These are phyloP conservation scores for Leccinum pellstonianum DNA, from an alignment of 768 basidiomycete genomes.

Conservation along the genomic window DNA sequence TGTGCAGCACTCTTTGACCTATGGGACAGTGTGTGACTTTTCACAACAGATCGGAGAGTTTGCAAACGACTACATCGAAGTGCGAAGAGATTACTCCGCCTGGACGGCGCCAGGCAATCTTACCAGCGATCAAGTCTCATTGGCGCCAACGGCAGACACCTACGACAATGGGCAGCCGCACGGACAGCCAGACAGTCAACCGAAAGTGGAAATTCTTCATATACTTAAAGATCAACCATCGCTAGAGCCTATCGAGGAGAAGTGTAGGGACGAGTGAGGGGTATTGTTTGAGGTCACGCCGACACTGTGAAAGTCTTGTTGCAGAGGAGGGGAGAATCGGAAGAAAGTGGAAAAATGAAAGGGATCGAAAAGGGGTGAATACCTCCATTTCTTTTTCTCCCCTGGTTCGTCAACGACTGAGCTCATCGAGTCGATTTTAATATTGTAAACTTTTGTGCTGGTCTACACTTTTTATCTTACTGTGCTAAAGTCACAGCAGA, in stretches of 20 bases:
- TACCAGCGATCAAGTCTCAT: slow-evolving; percentile 7
- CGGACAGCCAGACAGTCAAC: slow-evolving; percentile 34
- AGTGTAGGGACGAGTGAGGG: slow-evolving; percentile 3
- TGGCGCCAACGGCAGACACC: slow-evolving; percentile 12
- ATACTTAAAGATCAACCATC: slow-evolving; percentile 14
- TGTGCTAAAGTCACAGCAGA: not conserved
- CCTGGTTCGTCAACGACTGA: not conserved
- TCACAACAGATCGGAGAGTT: slow-evolving; percentile 60
- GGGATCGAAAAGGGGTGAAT: not conserved
- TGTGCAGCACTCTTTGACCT: not conserved
- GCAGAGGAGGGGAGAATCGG: not conserved
- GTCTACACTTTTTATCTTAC: not conserved
- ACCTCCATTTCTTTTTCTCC: not conserved
- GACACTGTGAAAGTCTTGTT: not conserved
- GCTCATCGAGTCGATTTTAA: not conserved
- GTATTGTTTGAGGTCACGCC: not conserved
- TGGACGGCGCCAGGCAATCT: slow-evolving; percentile 37
- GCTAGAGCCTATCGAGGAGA: slow-evolving; percentile 19
- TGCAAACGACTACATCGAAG: slow-evolving; percentile 66
- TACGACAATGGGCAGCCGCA: slow-evolving; percentile 38
- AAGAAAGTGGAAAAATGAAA: not conserved
- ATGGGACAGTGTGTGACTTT: not conserved
- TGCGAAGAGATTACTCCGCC: slow-evolving; percentile 63
- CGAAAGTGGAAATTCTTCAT: not conserved
- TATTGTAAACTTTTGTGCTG: not conserved